Evolutionary conservation across 83 land plant genomes (phyloP), one percentile per base, ranked within the genome.

Genomic region (Thuja plicata): DNA sequence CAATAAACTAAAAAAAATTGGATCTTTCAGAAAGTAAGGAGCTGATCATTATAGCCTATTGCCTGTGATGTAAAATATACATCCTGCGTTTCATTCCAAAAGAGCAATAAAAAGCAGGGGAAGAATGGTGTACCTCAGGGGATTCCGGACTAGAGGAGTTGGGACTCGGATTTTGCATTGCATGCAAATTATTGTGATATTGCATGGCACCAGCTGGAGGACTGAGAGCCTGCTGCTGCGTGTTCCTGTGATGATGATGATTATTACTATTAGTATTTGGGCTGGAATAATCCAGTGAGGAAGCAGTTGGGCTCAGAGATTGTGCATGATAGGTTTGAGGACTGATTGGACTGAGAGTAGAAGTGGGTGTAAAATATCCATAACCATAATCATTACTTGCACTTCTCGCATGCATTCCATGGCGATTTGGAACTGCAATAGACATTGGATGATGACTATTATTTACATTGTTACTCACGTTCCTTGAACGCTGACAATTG

Each of bases 401-500:
- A 45, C 82, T 54, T 34, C 88, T 41, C 15, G 60, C 88, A 50
- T 30, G 83, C 83, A 80, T 76, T 45, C 30, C 88, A 19, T 54
- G 34, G 41, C 88, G 54, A 16, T 16, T 30, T 2, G 88, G 77
- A 48, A 48, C 62, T 54, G 32, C 35, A 78, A 52, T 43, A 3
- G 88, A 76, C 66, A 32, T 76, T 32, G 38, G 83, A 34, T 21
- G 32, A 48, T 37, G 54, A 88, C 54, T 50, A 12, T 34, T 13
- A 80, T 54, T 38, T 71, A 35, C 55, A 46, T 37, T 43, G 83
- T 48, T 30, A 88, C 19, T 34, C 38, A 34, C 9, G 34, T 57
- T 80, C 81, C 82, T 10, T 88, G 88, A 50, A 46, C n/a, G 89
- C n/a, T 1, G 87, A 86, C 73, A 66, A 52, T 9, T 89, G 76